Evolutionary conservation across 345 rosid species (phyloP).

Genomic region (Linum trigynum): DNA sequence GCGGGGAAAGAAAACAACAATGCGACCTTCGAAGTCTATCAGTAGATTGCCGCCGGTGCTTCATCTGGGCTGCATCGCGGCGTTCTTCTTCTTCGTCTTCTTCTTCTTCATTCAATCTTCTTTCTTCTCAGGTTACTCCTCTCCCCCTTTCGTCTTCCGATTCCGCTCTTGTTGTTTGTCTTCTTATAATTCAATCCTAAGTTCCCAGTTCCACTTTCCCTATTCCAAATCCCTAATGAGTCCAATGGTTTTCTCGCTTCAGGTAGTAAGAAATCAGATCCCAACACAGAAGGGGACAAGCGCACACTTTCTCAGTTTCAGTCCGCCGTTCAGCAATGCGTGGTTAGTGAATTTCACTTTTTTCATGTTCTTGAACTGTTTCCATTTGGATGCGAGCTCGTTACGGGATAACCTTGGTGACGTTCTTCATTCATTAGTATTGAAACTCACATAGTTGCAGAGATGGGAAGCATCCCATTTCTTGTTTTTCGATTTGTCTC

Average conservation of each 20-base stretch:
- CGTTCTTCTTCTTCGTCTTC: constrained; percentile 43
- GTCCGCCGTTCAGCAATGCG: constrained; percentile 70
- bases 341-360: constrained; percentile 38
- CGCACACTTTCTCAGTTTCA: constrained; percentile 53
- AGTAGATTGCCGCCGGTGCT: constrained; percentile 40
- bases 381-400: not conserved
- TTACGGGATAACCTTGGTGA: not conserved
- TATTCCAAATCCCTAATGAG: not conserved
- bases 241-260: constrained; percentile 8
- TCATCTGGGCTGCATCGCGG: constrained; percentile 47
- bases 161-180: not conserved
- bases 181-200: constrained; percentile 1
- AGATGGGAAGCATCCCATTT: not conserved
- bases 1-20: not conserved
- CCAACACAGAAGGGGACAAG: constrained; percentile 30
- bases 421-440: not conserved
- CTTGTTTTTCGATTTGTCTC: not conserved
- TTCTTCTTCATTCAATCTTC: constrained; percentile 52
- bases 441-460: not conserved
- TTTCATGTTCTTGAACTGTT: not conserved
- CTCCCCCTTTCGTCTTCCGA: not conserved
- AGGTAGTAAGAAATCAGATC: constrained; percentile 33
- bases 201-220: not conserved
- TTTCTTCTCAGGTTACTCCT: constrained; percentile 48
- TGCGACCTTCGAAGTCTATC: constrained; percentile 13